phyloP scores from a whole-genome alignment of 192 early-diverging fungal species.

The Backusella tarrabulga region DNA sequence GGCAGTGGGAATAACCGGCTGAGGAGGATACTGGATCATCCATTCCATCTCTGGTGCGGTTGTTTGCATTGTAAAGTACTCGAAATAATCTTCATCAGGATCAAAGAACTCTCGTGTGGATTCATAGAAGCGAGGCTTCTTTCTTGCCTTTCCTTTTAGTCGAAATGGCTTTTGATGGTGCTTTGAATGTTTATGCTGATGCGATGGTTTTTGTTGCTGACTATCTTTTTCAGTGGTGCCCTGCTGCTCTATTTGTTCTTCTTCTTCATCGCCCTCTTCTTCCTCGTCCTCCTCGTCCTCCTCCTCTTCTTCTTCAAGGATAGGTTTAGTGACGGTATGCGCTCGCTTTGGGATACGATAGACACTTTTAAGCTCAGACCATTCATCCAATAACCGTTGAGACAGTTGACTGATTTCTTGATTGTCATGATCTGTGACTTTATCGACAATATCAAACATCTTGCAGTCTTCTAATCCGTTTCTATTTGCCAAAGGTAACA shows the following conservation, averaged over 20 bases:
- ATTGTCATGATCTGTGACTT: slow-evolving; percentile 49
- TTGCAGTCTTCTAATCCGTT: slow-evolving; percentile 79
- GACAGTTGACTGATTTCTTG: slow-evolving; percentile 49
- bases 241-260: not conserved
- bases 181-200: not conserved
- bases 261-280: not conserved
- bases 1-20: slow-evolving; percentile 22
- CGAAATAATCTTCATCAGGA: slow-evolving; percentile 30
- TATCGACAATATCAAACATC: slow-evolving; percentile 64
- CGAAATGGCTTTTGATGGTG: not conserved
- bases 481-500: slow-evolving; percentile 75
- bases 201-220: not conserved
- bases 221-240: not conserved
- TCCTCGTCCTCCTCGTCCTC: not conserved
- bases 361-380: slow-evolving; percentile 50
- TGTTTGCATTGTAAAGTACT: slow-evolving; percentile 19
- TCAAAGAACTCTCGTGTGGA: slow-evolving; percentile 33
- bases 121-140: slow-evolving; percentile 10
- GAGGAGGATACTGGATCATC: slow-evolving; percentile 14
- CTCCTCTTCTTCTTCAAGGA: slow-evolving; percentile 18
- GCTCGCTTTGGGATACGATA: slow-evolving; percentile 58
- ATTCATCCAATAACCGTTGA: slow-evolving; percentile 45
- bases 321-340: not conserved
- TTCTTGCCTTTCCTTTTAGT: not conserved
- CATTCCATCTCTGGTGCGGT: slow-evolving; percentile 13